Base-by-base conservation (phyloP, 2,329 filamentous ascomycete genomes). In the Arthrobotrys musiformis region DNA sequence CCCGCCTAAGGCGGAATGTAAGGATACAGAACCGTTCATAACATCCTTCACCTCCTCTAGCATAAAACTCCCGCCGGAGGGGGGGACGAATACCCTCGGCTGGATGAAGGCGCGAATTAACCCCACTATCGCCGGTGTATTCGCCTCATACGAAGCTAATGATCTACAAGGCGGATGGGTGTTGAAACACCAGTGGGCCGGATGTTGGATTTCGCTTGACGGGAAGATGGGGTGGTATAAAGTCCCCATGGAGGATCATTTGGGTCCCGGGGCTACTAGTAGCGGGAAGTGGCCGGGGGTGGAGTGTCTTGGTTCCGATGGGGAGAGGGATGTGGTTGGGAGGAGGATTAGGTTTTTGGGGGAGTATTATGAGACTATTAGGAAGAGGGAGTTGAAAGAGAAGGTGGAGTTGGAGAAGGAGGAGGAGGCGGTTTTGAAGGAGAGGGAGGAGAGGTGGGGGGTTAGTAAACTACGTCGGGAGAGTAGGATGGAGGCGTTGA, bases 311-410 rank as follows among this genome's bases (percentile, higher is more conserved):
- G 68, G 56, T 1, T n/a, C 9, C 1, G 58, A 70, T 1, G 52
- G 22, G 30, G 24, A 24, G 35, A 35, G 52, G n/a, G 58, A 42
- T n/a, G 33, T 13, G 0, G 48, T 70, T 13, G 35, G 17, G 11
- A 26, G 58, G 13, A 44, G 68, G 26, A 64, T 70, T 37, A 63
- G 68, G 40, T 46, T 19, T 19, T 28, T 42, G 17, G 68, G 68
- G n/a, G 58, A 70, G 35, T 19, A 46, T 17, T 70, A 40, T 40
- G 68, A 70, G 24, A 13, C 17, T 0, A 4, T 54, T 6, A 70
- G 58, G 13, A 33, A 7, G 5, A 56, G 24, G 30, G 37, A 40
- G 22, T 22, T 46, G 68, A 26, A 5, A 17, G 30, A 52, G 66
- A 37, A 26, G 30, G 13, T 28, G 7, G 66, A 61, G 9, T n/a